phyloP scores from a whole-genome alignment of 495 filamentous ascomycete genomes.

The Neurospora africana region DNA sequence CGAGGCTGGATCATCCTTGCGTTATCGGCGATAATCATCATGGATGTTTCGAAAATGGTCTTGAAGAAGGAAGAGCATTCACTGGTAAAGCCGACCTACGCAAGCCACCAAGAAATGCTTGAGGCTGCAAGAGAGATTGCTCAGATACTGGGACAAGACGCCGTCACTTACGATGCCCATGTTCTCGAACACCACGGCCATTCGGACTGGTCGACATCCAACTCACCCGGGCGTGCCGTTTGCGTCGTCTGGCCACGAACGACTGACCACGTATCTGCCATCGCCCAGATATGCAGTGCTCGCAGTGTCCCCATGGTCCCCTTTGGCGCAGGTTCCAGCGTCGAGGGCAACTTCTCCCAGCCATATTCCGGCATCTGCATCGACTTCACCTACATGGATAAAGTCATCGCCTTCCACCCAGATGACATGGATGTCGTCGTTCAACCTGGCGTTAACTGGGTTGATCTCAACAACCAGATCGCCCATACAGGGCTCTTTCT shows the following conservation, averaged over 20 bases:
- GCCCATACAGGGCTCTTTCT: slow-evolving; percentile 69
- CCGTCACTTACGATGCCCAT: slow-evolving; percentile 64
- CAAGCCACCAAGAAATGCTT: slow-evolving; percentile 11
- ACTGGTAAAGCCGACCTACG: slow-evolving; percentile 5
- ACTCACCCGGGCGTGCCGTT: slow-evolving; percentile 59
- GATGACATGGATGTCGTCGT: slow-evolving; percentile 87
- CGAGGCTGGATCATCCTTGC: background rate
- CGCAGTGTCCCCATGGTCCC: slow-evolving; percentile 76
- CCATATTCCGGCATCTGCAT: slow-evolving; percentile 73
- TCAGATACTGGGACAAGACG: slow-evolving; percentile 45
- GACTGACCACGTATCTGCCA: slow-evolving; percentile 66
- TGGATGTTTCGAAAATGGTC: background rate
- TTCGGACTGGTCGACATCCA: slow-evolving; percentile 79
- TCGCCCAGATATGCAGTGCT: slow-evolving; percentile 67
- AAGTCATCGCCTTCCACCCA: slow-evolving; percentile 61
- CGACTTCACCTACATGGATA: slow-evolving; percentile 75
- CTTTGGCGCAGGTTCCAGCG: slow-evolving; percentile 72
- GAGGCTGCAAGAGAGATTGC: slow-evolving; percentile 54
- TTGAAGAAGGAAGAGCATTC: background rate
- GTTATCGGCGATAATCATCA: background rate
- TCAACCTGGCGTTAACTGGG: slow-evolving; percentile 77
- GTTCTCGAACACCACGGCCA: slow-evolving; percentile 69
- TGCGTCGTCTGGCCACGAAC: slow-evolving; percentile 62
- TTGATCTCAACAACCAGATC: slow-evolving; percentile 68
- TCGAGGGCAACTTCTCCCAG: slow-evolving; percentile 80